phyloP scores from a whole-genome alignment of 345 rosid genomes.

The Aquilaria malaccensis region DNA sequence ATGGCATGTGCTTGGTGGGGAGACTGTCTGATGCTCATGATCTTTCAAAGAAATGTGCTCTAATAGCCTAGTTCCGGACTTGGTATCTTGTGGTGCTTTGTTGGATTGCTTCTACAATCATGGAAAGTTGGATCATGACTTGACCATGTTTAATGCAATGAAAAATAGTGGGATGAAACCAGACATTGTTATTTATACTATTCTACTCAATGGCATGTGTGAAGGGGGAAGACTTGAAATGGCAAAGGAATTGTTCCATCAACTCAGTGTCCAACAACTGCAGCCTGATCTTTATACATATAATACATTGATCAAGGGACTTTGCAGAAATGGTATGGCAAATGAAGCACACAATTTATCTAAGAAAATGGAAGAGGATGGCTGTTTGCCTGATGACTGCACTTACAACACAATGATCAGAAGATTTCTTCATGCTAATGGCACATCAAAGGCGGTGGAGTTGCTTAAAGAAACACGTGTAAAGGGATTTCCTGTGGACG shows the following conservation, averaged over 20 bases:
- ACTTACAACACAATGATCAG: constrained; percentile 19
- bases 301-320: constrained; percentile 23
- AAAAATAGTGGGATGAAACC: constrained; percentile 12
- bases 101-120: constrained; percentile 24
- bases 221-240: constrained; percentile 20
- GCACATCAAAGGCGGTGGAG: constrained; percentile 1
- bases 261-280: constrained; percentile 18
- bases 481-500: too few species aligned
- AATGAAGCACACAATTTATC: constrained; percentile 22
- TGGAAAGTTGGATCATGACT: constrained; percentile 16
- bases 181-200: constrained; percentile 19
- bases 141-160: constrained; percentile 11
- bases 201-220: constrained; percentile 31
- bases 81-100: constrained; percentile 7
- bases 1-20: constrained; percentile 21
- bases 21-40: constrained; percentile 22
- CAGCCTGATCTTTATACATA: constrained; percentile 24
- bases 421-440: constrained; percentile 5
- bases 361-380: constrained; percentile 23
- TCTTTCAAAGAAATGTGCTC: constrained; percentile 18
- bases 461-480: not conserved
- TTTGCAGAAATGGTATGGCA: constrained; percentile 20
- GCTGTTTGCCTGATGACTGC: constrained; percentile 17
- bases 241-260: constrained; percentile 24
- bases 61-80: not conserved